A percentile compares a stretch with the other conserved stretches of the same genome.
phyloP scores from a whole-genome alignment of 495 filamentous ascomycete genomes.

The Annulohypoxylon stygium region DNA sequence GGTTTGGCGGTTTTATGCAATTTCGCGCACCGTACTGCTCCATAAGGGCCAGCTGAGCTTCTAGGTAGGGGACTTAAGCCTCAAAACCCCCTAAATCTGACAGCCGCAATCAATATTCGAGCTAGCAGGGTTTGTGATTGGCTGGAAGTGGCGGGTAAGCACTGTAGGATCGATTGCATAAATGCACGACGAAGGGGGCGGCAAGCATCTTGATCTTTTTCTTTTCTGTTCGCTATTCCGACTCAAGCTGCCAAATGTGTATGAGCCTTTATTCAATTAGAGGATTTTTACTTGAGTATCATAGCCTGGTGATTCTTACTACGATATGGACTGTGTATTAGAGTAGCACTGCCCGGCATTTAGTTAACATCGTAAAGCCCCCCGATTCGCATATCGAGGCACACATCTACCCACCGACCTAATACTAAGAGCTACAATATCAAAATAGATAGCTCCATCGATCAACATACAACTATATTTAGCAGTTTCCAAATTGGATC shows the following conservation, averaged over 20 bases:
- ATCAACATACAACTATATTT: slow-evolving; percentile 25
- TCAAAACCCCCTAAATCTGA: not conserved
- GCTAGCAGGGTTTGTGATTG: not conserved
- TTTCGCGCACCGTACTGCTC: too few relatives aligned
- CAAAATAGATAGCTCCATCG: not conserved
- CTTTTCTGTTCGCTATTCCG: not conserved
- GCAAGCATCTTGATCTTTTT: not conserved
- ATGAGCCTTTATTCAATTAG: not conserved
- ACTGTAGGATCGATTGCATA: not conserved
- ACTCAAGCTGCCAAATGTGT: not conserved
- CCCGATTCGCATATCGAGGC: not conserved
- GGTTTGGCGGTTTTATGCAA: too few relatives aligned
- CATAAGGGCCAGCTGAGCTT: not conserved
- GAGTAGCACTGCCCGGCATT: too few relatives aligned
- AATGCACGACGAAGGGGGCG: not conserved
- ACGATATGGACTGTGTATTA: too few relatives aligned
- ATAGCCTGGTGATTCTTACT: too few relatives aligned
- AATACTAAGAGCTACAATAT: not conserved
- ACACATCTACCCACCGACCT: not conserved
- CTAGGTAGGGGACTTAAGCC: not conserved
- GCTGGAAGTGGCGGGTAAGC: not conserved
- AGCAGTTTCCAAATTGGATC: not conserved
- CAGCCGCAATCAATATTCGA: slow-evolving; percentile 10
- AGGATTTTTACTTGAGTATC: too few relatives aligned
- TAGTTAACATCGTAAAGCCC: not conserved